These are phyloP conservation scores for Linnemannia hyalina DNA, from an alignment of 192 early-diverging fungal genomes.

Conservation along the genomic window DNA sequence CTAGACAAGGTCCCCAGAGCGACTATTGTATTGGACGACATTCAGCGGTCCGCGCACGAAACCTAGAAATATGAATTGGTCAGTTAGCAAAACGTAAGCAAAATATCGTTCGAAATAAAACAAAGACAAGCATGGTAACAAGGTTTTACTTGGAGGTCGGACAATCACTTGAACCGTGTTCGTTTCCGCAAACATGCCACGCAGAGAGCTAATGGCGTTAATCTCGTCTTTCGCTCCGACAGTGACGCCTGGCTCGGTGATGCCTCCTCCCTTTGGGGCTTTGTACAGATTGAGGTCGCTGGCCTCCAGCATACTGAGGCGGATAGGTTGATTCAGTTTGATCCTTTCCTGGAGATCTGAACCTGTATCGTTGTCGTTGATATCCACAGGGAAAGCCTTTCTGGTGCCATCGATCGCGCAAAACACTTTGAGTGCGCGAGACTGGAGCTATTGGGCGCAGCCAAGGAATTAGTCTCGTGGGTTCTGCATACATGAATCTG, in stretches of 20 bases:
- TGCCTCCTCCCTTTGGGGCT: constrained; percentile 11
- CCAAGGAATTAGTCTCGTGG: neutral
- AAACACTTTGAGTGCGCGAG: neutral
- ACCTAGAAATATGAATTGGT: constrained; percentile 21
- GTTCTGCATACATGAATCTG: neutral
- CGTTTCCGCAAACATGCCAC: constrained; percentile 35
- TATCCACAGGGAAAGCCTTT: too few relatives aligned
- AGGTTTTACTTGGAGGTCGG: constrained; percentile 26
- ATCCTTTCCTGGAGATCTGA: too few relatives aligned
- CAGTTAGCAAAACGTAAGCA: constrained; percentile 13
- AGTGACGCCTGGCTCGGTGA: constrained; percentile 35
- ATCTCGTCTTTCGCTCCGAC: constrained; percentile 27
- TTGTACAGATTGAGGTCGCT: constrained; percentile 20
- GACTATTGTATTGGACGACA: constrained; percentile 34
- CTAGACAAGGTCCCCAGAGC: constrained; percentile 43
- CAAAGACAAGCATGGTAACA: constrained; percentile 10
- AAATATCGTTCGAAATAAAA: neutral
- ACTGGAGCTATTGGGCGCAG: neutral
- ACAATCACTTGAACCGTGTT: constrained; percentile 37
- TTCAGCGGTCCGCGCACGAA: constrained; percentile 24
- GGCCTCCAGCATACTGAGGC: too few relatives aligned
- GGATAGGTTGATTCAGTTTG: too few relatives aligned
- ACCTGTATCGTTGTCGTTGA: too few relatives aligned
- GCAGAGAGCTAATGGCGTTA: constrained; percentile 22
- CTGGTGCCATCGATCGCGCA: neutral